Base-by-base conservation (phyloP, 495 filamentous ascomycete genomes). In the Aspergillus heteromorphus region DNA sequence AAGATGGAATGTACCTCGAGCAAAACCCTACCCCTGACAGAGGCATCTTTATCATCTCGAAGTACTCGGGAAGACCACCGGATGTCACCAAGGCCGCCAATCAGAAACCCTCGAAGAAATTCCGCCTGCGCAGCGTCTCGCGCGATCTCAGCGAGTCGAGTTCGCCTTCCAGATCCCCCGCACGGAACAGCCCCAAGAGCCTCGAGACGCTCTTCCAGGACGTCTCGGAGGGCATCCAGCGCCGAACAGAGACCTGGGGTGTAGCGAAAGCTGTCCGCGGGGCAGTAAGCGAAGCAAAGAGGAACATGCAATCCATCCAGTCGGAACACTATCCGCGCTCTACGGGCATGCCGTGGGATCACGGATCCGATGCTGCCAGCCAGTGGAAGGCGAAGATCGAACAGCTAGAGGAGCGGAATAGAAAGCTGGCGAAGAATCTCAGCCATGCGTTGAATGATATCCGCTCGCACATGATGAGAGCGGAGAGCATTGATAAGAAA, bases 191-290 rank as follows among this genome's bases (percentile, higher is more conserved):
- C 73, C 83, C 58, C 72, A 84, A 63, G 77, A 80, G 53, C 4
- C 75, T 97, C 14, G 92, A 97, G 67, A 73, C 80, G 0, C 65
- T 98, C 1, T 76, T 98, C 30, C 88, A 92, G 61, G 89, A 91
- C 36, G 91, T 93, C 11, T 91, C 92, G 4, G 86, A 87, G 60
- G 85, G 85, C 36, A 84, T 97, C 14, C 83, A 95, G 50, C 84
- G 88, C 45, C 83, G 86, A 8, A 85, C 92, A 38, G 92, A 96
- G 64, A 82, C 85, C 52, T 89, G 92, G 69, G 91, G 92, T 3
- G 86, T 97, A 27, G 91, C 91, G 57, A 89, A 91, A 68, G 91
- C 89, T 10, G 87, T 98, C 10, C 84, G 92, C 17, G 91, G 92
- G 55, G 92, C 93, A 4, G 83, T 96, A 51, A 88, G 80, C 13